Evolutionary conservation across 2,329 filamentous ascomycete genomes (phyloP).

Genomic region (Botryotinia narcissicola): DNA sequence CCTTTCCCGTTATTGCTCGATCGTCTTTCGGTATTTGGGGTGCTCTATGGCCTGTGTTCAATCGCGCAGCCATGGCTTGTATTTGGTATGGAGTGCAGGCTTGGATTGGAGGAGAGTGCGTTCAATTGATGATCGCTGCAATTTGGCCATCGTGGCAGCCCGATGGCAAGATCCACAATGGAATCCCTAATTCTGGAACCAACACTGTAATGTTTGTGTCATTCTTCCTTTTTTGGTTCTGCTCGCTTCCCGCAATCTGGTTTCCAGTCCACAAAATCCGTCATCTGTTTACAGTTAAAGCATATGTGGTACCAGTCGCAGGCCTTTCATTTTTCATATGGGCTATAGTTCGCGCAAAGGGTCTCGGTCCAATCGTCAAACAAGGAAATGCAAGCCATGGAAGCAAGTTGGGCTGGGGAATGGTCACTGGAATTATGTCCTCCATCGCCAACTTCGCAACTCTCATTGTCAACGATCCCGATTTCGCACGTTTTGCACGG

Average conservation of each 20-base stretch:
- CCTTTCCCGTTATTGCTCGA: slow-evolving; percentile 77
- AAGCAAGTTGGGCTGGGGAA: slow-evolving; percentile 72
- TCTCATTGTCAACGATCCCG: slow-evolving; percentile 75
- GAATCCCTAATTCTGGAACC: slow-evolving; percentile 67
- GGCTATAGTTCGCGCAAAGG: slow-evolving; percentile 77
- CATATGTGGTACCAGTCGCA: slow-evolving; percentile 78
- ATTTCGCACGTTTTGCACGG: slow-evolving; percentile 79
- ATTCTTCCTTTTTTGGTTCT: slow-evolving; percentile 85
- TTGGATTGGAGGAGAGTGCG: slow-evolving; percentile 82
- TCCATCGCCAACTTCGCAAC: slow-evolving; percentile 90
- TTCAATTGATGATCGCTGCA: slow-evolving; percentile 82
- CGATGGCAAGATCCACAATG: slow-evolving; percentile 59
- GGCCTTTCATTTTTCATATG: slow-evolving; percentile 85
- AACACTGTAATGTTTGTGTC: slow-evolving; percentile 72
- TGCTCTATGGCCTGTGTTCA: slow-evolving; percentile 83
- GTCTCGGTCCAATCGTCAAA: slow-evolving; percentile 77
- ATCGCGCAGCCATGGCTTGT: slow-evolving; percentile 76
- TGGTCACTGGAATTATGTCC: slow-evolving; percentile 83
- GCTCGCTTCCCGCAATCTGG: slow-evolving; percentile 80
- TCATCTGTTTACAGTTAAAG: slow-evolving; percentile 88
- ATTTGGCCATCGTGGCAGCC: slow-evolving; percentile 63
- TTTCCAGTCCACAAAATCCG: slow-evolving; percentile 86
- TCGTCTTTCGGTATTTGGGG: slow-evolving; percentile 88
- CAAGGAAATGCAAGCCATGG: slow-evolving; percentile 64
- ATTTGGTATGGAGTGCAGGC: slow-evolving; percentile 85